Base-by-base conservation (phyloP, 2,329 filamentous ascomycete species). In the Aspergillus sp. region DNA sequence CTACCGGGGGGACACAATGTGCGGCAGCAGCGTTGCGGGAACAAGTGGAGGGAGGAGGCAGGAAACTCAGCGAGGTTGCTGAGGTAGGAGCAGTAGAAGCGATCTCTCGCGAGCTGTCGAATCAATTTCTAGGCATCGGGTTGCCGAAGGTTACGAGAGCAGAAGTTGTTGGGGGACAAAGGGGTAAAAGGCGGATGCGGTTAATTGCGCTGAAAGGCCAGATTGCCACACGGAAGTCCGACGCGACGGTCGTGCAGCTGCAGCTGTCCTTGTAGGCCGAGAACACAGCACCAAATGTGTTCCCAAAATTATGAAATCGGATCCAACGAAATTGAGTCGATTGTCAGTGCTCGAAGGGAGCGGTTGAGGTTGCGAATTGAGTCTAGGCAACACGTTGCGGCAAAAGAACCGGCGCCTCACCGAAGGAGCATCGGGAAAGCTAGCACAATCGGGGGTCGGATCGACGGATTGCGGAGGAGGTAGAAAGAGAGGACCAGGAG, bases 341-440 rank as follows among this genome's bases (percentile, higher is more conserved):
- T 48, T 31, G 39, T 27, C 41, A 27, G 45, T 40, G 45, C 35
- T 27, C n/a, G 37, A 35, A 52, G 35, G 12, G 14, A 23, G 43
- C 24, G 12, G 23, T 27, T 21, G 21, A 53, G 19, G 39, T 19
- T 31, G 49, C 39, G 39, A 44, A 9, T 31, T 41, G 35, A 44
- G 45, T 44, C 41, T 24, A 58, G 46, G 23, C 45, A 52, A 58
- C 50, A 51, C 45, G 45, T 54, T 58, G 51, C 37, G 51, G 45
- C 27, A 58, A 50, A 58, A 40, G 40, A 55, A 56, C 43, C 48
- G 57, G 47, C 58, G 56, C 53, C 56, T 65, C 63, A 65, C 58
- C 63, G 58, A 46, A 58, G 46, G 58, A 55, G 54, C 60, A 64
- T 64, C 53, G 63, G 63, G 62, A 54, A 45, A 57, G 55, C 51